Conservation (phyloP, 2,329 filamentous ascomycete genomes). For the Waltergamsia citrina region DNA sequence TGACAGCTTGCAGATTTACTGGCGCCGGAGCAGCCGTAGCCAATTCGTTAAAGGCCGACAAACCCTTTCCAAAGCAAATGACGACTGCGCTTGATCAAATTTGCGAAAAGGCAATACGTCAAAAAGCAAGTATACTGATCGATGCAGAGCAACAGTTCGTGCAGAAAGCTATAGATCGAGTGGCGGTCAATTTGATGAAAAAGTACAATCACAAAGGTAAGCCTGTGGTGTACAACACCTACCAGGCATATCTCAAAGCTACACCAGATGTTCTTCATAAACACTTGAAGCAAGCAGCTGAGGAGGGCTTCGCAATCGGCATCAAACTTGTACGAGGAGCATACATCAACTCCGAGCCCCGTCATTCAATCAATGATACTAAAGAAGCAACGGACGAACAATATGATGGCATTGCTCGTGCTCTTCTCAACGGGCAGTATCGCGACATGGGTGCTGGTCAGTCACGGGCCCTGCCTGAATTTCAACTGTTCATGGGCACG, state of each 20-base stretch:
- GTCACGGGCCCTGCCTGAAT: conserved; percentile 27
- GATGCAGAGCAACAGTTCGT: conserved; percentile 36
- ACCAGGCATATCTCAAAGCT: conserved; percentile 46
- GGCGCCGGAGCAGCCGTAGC: conserved; percentile 31
- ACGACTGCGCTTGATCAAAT: conserved; percentile 29
- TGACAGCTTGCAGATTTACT: conserved; percentile 19
- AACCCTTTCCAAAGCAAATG: conserved; percentile 28
- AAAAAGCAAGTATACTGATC: conserved; percentile 29
- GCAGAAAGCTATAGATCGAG: conserved; percentile 25
- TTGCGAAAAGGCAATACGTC: conserved; percentile 23
- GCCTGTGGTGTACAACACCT: conserved; percentile 36
- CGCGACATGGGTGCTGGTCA: conserved; percentile 34
- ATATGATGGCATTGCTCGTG: conserved; percentile 39
- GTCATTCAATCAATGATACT: conserved; percentile 39
- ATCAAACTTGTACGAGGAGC: conserved; percentile 49
- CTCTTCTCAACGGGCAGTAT: conserved; percentile 28
- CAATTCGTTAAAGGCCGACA: conserved; percentile 21
- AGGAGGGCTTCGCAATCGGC: conserved; percentile 40
- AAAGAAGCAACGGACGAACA: conserved; percentile 41
- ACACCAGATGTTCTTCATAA: conserved; percentile 28
- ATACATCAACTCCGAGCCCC: conserved; percentile 40
- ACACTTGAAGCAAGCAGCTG: conserved; percentile 33
- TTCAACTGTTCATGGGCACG: conserved; percentile 41
- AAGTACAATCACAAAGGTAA: conserved; percentile 24
- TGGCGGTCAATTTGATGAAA: conserved; percentile 23